Base-by-base conservation (phyloP, 805 yeast genomes). In the Maudiozyma bulderi region DNA sequence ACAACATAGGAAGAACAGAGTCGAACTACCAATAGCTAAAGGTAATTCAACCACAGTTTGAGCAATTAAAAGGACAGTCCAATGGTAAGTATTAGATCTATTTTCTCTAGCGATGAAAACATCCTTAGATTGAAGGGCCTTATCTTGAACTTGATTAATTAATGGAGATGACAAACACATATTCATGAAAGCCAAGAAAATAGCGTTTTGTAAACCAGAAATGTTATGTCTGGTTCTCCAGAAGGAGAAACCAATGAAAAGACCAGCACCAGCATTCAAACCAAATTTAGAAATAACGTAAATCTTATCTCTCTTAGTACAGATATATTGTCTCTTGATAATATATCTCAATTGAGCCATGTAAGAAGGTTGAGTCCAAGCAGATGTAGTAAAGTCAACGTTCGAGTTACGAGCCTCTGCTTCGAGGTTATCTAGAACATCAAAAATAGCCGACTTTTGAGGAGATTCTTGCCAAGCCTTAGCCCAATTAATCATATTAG, bases 241-340 rank as follows among this genome's bases (percentile, higher is more conserved):
- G 69, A 82, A 86, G 0, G 84, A 73, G 63, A 87, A 86, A 38
- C 95, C 95, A 54, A 82, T 76, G 59, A 84, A 80, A 9, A 86
- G 58, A 44, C 87, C 80, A 45, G 81, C 73, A 26, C 77, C 66
- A 37, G 75, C 66, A 52, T 73, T 70, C 57, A 80, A 68, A 53
- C 71, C 66, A 28, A 78, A 55, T 67, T 84, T 86, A 35, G 90
- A 71, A 63, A 73, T 69, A 53, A 84, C 73, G 60, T 84, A 84
- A 34, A 69, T 60, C 6, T 82, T 83, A 54, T 81, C 73, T 64
- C 93, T 73, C 77, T 78, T 82, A 53, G 73, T 71, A 54, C 72
- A 75, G 11, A 64, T 60, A 44, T 58, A 60, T 20, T 75, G 72
- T 57, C 85, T 70, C 46, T 52, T 49, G 28, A 65, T 55, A 34